Evolutionary conservation across 148 eudicot species (phyloP), one percentile per base, ranked within the genome.

Genomic region (Vaccinium myrtillus): DNA sequence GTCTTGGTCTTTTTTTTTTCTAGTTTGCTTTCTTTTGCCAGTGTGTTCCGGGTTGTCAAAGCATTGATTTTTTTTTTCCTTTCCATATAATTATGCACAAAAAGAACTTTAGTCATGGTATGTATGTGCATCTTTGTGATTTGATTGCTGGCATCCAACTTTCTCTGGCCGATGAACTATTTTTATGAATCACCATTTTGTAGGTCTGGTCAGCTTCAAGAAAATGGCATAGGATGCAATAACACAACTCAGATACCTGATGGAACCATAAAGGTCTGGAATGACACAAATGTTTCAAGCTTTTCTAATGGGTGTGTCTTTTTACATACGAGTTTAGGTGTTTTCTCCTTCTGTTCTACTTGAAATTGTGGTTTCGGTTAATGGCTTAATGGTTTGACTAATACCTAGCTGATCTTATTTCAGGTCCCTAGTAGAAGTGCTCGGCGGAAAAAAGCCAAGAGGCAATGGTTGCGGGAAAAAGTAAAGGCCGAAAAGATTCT

Each of bases 341-440:
- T 74, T 63, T 21, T 48, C 50, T 63, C 49, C 18, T 48, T 53
- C 16, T 53, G 9, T 15, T 32, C 36, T 32, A 32, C 36, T 32
- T 32, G 36, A 16, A 21, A n/a, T 5, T n/a, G 27, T 30, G 61
- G 21, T 13, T 27, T 11, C 55, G 11, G 36, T 50, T 81, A 58
- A 55, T 82, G 18, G 49, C 78, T 19, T n/a, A 23, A 39, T 39
- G 43, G 43, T 39, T 39, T 39, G 43, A 32, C n/a, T 39, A 71
- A 50, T 25, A 19, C 63, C 77, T 59, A 36, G 18, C 48, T 69
- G 21, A 8, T 70, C 30, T 77, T 71, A n/a, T 87, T 48, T 36
- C 88, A 95, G 98, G 83, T 54, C 67, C 87, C 90, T 75, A 87
- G 91, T 86, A 92, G 98, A 89, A 88, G 90, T 86, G 85, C 97